phyloP scores from a whole-genome alignment of 2,329 filamentous ascomycete species.

The Cladosporium sp. region DNA sequence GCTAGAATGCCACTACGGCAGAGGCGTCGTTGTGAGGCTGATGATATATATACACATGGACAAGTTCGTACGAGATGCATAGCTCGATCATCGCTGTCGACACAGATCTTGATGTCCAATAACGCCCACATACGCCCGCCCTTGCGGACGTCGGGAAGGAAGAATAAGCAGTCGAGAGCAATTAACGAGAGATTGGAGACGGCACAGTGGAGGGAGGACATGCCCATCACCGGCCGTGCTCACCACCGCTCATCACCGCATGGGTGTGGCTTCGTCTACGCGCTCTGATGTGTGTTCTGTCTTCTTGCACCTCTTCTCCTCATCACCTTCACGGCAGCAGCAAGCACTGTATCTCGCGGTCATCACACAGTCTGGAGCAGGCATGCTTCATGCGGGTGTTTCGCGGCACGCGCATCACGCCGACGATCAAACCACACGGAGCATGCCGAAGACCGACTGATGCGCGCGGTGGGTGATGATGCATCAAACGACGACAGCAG shows the following conservation, averaged over 20 bases:
- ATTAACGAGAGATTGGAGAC: background rate
- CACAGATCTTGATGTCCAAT: background rate
- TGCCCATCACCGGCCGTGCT: constrained; percentile 6
- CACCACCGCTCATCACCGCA: constrained; percentile 16
- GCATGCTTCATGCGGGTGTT: constrained; percentile 8
- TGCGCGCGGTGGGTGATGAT: background rate
- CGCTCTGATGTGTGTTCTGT: background rate
- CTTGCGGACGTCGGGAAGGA: constrained; percentile 8
- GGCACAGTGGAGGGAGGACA: background rate
- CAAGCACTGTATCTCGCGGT: background rate
- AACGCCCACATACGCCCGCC: background rate
- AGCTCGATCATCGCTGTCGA: background rate
- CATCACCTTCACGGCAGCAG: background rate
- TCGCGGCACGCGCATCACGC: constrained; percentile 6
- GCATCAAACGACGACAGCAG: background rate
- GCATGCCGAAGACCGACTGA: constrained; percentile 5
- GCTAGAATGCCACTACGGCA: background rate
- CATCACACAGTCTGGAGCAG: background rate
- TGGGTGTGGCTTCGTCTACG: background rate
- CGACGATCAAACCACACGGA: constrained; percentile 5
- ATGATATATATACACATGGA: background rate
- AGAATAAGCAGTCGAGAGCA: background rate
- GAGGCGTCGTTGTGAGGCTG: background rate
- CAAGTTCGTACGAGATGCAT: background rate
- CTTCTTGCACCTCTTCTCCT: background rate